A percentile compares a stretch with the other conserved stretches of the same genome.
These are phyloP conservation scores for Paramecium sonneborni DNA, from an alignment of 73 alveolate species.

Conservation along the genomic window DNA sequence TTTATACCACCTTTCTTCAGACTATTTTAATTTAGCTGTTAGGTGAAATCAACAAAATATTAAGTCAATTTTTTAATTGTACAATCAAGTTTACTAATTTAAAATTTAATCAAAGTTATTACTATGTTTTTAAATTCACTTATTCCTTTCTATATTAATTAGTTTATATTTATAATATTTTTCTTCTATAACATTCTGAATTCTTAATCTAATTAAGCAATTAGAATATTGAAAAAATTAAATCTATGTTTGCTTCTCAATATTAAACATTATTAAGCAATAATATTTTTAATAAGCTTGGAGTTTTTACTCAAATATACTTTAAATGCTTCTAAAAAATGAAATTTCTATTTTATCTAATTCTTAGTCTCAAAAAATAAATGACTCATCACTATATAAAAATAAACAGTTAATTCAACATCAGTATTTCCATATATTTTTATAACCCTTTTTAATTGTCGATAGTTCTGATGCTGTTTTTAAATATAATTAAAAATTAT, in stretches of 20 bases:
- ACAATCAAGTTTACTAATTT: background rate
- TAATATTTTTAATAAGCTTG: background rate
- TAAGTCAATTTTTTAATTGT: background rate
- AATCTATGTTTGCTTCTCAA: background rate
- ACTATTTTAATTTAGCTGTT: background rate
- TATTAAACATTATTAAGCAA: background rate
- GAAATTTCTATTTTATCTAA: background rate
- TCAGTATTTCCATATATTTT: background rate
- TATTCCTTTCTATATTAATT: background rate
- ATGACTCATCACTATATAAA: conserved; percentile 14
- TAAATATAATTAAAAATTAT: background rate
- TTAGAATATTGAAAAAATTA: background rate
- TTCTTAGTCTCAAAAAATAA: background rate
- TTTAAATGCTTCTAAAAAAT: background rate
- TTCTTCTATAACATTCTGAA: background rate
- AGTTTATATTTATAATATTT: background rate
- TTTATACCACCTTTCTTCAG: background rate
- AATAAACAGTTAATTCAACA: background rate
- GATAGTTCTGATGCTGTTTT: background rate
- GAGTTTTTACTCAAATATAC: background rate
- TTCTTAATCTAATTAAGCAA: background rate
- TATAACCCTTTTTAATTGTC: background rate
- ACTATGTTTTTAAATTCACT: background rate
- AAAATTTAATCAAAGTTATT: background rate
- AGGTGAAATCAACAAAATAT: background rate